Evolutionary conservation across 305 asterid genomes (phyloP), one percentile per base, ranked within the genome.

Genomic region (Fraxinus paxiana): DNA sequence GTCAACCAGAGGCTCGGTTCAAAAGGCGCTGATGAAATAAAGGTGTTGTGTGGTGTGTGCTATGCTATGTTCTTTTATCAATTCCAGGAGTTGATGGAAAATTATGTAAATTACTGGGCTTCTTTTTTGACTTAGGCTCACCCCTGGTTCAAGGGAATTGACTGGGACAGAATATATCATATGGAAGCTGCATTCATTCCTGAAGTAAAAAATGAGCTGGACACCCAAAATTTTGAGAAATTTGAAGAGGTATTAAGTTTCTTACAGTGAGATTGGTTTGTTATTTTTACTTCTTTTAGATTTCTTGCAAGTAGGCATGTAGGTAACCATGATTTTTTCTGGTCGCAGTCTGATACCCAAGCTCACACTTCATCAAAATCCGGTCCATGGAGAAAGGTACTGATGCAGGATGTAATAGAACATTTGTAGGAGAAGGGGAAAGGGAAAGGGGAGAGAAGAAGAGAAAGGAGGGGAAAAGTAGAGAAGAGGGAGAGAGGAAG

Each of bases 301-400:
- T 43, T 10, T 82, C 28, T 63, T 76, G 12, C 67, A 17, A 54
- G 71, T 73, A 59, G 61, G 67, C 48, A 31, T 79, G 78, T 79
- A 73, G 79, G 80, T 85, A 75, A 87, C 73, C 70, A 15, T 63
- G 69, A 76, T 59, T 82, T 81, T 83, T 75, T 85, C 30, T 77
- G 17, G 75, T 83, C 33, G 85, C 95, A 96, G 97, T 83, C 97
- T 54, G 98, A 94, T 65, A 85, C 89, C 86, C 93, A 90, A 79
- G 65, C 80, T 79, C 92, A 83, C 77, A 84, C 86, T 82, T 85
- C 97, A 87, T 90, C 97, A 54, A 93, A 85, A 88, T 90, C 97
- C 71, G 97, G 97, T 81, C 97, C 98, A n/a, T 92, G 98, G 98
- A 91, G 98, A 90, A 94, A 93, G 98, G 98, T 38, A 38, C 46